Base-by-base conservation (phyloP, 192 early-diverging fungal species). In the Backusella westeae region DNA sequence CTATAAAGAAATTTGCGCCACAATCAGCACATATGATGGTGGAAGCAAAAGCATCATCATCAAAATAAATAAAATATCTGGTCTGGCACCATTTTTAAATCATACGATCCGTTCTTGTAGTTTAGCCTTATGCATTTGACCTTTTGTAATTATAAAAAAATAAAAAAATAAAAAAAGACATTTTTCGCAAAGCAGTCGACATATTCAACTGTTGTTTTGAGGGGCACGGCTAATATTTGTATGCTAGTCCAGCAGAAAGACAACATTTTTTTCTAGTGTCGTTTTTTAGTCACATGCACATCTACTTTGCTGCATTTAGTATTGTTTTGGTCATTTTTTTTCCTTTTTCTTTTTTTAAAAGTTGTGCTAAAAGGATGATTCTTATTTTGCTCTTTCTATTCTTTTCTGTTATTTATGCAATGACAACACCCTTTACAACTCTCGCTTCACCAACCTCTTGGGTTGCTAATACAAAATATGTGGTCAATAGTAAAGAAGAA, bases 1-100 rank as follows among this genome's bases (percentile, higher is more conserved):
- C 89, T 42, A 91, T 91, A 78, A 91, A 90, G 80, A 87, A 86
- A 83, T 90, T 91, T 83, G 84, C 89, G n/a, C 85, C 83, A 12
- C 83, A 85, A 77, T 81, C 79, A 68, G 80, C 79, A 3, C 65
- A 75, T 75, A 66, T 75, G 65, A 67, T 75, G 74, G 17, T 53
- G 29, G 65, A 66, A n/a, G 63, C 38, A 23, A 46, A 46, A 44
- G 9, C 56, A 63, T 10, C 56, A 63, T 12, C 56, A 63, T 29
- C 21, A 29, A 12, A 63, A 63, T 63, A 63, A 63, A 29, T 12
- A 59, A 59, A 23, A 26, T 63, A 29, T 26, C n/a, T 14, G 56
- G 56, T 63, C 56, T 63, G 56, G 56, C 12, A 63, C 56, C 56
- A 29, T 29, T 26, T 44, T 44, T 44, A 44, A 44, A 44, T 44